Conservation (phyloP, 495 filamentous ascomycete species). For the Neurospora sublineolata region DNA sequence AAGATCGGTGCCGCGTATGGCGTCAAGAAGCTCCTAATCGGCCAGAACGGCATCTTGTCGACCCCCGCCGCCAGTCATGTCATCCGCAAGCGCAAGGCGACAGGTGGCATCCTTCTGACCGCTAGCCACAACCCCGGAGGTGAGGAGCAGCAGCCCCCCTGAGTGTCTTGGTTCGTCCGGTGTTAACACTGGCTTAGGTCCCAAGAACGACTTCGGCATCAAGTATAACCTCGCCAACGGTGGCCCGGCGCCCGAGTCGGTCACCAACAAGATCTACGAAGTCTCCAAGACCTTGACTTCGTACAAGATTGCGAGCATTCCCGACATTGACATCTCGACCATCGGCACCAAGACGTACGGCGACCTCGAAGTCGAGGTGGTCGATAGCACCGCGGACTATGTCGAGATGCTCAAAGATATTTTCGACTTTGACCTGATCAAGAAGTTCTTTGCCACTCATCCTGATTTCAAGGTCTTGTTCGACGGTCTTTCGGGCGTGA, state of each 20-base stretch:
- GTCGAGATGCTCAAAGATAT: constrained; percentile 92
- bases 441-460: constrained; percentile 73
- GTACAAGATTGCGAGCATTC: constrained; percentile 85
- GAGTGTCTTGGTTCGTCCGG: background rate
- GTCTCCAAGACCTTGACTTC: constrained; percentile 75
- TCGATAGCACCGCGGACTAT: constrained; percentile 87
- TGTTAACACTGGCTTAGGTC: constrained; percentile 43
- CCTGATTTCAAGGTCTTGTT: constrained; percentile 94
- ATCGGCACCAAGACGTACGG: constrained; percentile 80
- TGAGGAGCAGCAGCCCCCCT: constrained; percentile 33
- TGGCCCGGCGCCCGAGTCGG: constrained; percentile 83
- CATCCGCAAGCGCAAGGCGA: constrained; percentile 85
- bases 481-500: constrained; percentile 88
- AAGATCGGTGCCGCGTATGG: constrained; percentile 96
- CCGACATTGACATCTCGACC: constrained; percentile 69
- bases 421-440: constrained; percentile 94
- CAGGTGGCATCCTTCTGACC: constrained; percentile 90
- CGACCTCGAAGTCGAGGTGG: constrained; percentile 80
- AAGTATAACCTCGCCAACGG: constrained; percentile 98
- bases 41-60: constrained; percentile 90
- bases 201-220: constrained; percentile 91
- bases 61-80: constrained; percentile 93
- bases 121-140: constrained; percentile 97
- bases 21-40: constrained; percentile 95
- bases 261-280: constrained; percentile 96